Base-by-base conservation (phyloP, 768 basidiomycete genomes). In the Tulasnella sp. region DNA sequence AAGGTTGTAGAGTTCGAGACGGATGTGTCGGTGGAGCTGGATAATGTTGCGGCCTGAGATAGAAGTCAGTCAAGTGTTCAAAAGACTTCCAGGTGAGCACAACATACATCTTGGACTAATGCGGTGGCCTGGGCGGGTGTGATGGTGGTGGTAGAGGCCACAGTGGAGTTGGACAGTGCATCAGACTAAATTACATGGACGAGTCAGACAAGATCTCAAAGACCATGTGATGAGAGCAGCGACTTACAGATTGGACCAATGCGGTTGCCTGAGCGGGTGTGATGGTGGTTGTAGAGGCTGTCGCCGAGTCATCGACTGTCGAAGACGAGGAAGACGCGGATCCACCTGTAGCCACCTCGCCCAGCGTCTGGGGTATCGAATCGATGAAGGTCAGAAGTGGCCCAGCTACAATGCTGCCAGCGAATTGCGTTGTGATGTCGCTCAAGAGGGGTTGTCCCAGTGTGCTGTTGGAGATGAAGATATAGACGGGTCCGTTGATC, bases 401-500 rank as follows among this genome's bases (percentile, higher is more conserved):
- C 27, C 89, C 88, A 2, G 87, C 87, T 61, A 89, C 72, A 67
- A 84, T 70, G 55, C 76, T 59, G 2, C 10, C 71, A 54, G 72
- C 73, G 49, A 75, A 76, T 60, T 82, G 81, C 66, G 82, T 76
- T 21, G 71, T 67, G 63, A 81, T 78, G 70, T 83, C 77, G 72
- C 80, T 81, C 68, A 77, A 64, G 29, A 91, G 72, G 1, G 87
- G 83, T 63, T 82, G 78, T 38, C 7, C 34, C 34, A 38, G 15
- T 56, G 68, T 68, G 66, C 81, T 77, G 19, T 75, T 75, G 30
- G 84, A 87, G 73, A 90, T 70, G 70, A 73, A 89, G 68, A 90
- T 69, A 24, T 78, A 82, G 64, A 89, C 82, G 62, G 84, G 83
- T 44, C 89, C 88, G 68, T 85, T 80, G 68, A 89, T 73, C 0